These are phyloP conservation scores for Rhynchosporium graminicola DNA, from an alignment of 2,329 filamentous ascomycete species.

Conservation along the genomic window DNA sequence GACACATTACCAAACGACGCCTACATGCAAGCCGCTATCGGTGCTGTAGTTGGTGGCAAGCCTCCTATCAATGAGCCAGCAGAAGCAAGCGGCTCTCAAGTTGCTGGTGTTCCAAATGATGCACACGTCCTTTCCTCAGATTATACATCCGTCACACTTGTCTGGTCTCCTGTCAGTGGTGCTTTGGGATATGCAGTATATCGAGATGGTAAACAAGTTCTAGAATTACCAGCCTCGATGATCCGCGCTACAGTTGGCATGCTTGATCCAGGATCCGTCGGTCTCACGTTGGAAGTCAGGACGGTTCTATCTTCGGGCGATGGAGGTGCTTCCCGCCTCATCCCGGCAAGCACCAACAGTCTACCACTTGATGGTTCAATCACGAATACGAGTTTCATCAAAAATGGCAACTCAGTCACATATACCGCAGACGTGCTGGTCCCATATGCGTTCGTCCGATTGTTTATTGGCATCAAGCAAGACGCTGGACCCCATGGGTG, in stretches of 20 bases:
- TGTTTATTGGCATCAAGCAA: background rate
- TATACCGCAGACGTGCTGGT: background rate
- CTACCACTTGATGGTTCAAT: background rate
- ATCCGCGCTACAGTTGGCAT: background rate
- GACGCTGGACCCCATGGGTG: background rate
- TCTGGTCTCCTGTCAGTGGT: background rate
- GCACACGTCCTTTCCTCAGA: background rate
- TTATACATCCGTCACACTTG: background rate
- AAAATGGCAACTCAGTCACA: background rate
- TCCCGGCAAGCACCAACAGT: background rate
- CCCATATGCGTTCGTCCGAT: conserved; percentile 4
- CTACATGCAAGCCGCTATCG: conserved; percentile 23
- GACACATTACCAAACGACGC: conserved; percentile 22
- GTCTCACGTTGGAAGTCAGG: background rate
- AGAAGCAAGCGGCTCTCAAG: background rate
- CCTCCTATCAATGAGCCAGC: background rate
- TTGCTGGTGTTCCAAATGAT: background rate
- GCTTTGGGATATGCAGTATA: background rate
- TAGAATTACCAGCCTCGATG: background rate
- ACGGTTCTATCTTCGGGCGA: background rate
- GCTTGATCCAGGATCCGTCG: background rate
- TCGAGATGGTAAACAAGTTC: background rate
- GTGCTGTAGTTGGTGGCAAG: conserved; percentile 14
- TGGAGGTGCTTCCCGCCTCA: background rate
- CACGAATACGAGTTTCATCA: background rate